phyloP scores from a whole-genome alignment of 2,329 filamentous ascomycete genomes.

The Lasiodiplodia hormozganensis region DNA sequence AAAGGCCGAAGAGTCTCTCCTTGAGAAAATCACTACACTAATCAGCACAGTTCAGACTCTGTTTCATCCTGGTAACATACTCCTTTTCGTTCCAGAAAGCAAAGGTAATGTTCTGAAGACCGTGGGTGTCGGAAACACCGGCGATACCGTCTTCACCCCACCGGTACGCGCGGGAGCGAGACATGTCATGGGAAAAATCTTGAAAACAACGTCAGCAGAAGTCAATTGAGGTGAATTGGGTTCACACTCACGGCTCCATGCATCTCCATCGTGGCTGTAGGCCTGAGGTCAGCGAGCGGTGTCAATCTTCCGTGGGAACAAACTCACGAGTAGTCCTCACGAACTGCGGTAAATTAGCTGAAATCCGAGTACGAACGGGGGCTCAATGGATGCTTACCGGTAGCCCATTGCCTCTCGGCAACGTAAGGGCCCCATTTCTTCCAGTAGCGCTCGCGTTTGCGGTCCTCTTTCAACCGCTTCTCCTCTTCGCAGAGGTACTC shows the following conservation, averaged over 20 bases:
- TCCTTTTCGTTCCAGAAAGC: conserved; percentile 98
- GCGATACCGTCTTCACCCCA: conserved; percentile 99
- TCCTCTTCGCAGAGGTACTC: conserved; percentile 91
- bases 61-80: conserved; percentile 58
- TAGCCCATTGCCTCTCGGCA: conserved; percentile 94
- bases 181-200: conserved; percentile 96
- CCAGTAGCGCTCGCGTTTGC: conserved; percentile 87
- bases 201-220: conserved; percentile 38
- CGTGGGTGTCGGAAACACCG: conserved; percentile 92
- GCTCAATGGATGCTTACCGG: conserved; percentile 64
- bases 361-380: conserved; percentile 1
- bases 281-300: conserved; percentile 37
- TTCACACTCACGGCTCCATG: conserved; percentile 82
- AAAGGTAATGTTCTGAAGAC: conserved; percentile 90
- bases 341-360: conserved; percentile 62
- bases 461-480: conserved; percentile 85
- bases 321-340: conserved; percentile 85
- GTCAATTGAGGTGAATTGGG: conserved; percentile 1
- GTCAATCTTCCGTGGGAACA: conserved; percentile 28
- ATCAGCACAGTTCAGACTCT: conserved; percentile 47
- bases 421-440: conserved; percentile 98
- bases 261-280: conserved; percentile 78
- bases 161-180: conserved; percentile 84
- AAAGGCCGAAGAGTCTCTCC: conserved; percentile 91
- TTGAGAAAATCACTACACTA: conserved; percentile 81